Percentiles rank a stretch among this genome's conserved stretches.
Conservation (phyloP, 345 rosid genomes). For the Melastoma malabathricum region DNA sequence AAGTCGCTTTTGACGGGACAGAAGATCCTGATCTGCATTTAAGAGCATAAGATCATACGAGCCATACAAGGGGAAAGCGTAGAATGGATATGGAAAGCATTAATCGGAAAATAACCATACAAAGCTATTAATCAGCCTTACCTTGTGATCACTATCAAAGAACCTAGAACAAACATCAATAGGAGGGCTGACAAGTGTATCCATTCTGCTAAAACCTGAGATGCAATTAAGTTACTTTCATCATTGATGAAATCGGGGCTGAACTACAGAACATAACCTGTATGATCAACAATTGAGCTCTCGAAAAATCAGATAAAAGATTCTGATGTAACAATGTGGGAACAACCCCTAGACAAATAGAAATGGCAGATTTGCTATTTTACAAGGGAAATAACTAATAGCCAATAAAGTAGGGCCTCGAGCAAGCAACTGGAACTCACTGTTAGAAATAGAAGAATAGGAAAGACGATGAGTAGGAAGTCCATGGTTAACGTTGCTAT, state of each 20-base stretch:
- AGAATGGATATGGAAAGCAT: background rate
- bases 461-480: constrained; percentile 48
- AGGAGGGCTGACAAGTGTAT: constrained; percentile 26
- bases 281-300: background rate
- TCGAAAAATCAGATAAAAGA: no score
- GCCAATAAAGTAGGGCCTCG: background rate
- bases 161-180: constrained; percentile 18
- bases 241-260: no score
- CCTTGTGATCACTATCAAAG: constrained; percentile 47
- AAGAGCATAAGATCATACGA: constrained; percentile 5
- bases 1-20: constrained; percentile 19
- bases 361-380: background rate
- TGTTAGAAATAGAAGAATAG: constrained; percentile 47
- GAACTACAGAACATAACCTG: background rate
- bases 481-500: constrained; percentile 34
- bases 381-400: background rate
- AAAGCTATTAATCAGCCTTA: constrained; percentile 22
- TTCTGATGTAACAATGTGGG: no score
- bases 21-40: constrained; percentile 24
- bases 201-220: constrained; percentile 74
- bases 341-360: background rate
- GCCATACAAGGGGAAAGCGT: background rate
- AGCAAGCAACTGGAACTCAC: constrained; percentile 34
- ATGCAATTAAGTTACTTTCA: background rate
- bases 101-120: background rate